A percentile compares a stretch with the other conserved stretches of the same genome.
Conservation (phyloP, 164 flowering plant species). For the Cinnamomum chago region DNA sequence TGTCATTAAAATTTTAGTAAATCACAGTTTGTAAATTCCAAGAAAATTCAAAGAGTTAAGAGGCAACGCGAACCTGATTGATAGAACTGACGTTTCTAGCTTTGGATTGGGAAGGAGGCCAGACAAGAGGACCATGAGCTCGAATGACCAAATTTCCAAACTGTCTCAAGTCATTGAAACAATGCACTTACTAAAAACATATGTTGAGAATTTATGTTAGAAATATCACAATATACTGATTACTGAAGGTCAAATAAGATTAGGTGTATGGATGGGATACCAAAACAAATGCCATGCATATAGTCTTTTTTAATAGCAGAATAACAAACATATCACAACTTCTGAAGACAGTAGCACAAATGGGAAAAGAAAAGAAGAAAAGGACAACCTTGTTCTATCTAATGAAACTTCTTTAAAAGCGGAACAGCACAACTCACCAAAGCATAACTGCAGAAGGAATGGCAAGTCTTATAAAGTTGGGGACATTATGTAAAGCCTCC, state of each 20-base stretch:
- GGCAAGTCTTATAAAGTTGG: too few species aligned
- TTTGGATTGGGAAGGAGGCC: conserved; percentile 38
- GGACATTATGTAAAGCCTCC: too few species aligned
- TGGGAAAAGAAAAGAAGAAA: too few species aligned
- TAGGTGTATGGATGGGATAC: background rate
- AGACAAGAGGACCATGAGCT: conserved; percentile 28
- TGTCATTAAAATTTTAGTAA: too few species aligned
- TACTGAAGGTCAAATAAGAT: background rate
- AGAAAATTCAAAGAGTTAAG: background rate
- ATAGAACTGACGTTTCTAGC: conserved; percentile 37
- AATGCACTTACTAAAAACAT: background rate
- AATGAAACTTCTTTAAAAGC: too few species aligned
- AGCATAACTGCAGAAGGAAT: too few species aligned
- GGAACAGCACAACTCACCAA: too few species aligned
- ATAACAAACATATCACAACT: too few species aligned
- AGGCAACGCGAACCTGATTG: conserved; percentile 24
- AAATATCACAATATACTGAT: background rate
- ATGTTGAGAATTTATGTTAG: background rate
- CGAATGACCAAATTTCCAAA: conserved; percentile 29
- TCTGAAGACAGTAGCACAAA: too few species aligned
- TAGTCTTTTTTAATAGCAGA: too few species aligned
- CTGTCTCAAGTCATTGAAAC: conserved; percentile 2
- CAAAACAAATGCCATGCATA: too few species aligned
- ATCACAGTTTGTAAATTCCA: background rate
- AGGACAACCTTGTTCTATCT: too few species aligned